Conservation (phyloP, 2,329 filamentous ascomycete genomes). For the Penicillium concentricum region DNA sequence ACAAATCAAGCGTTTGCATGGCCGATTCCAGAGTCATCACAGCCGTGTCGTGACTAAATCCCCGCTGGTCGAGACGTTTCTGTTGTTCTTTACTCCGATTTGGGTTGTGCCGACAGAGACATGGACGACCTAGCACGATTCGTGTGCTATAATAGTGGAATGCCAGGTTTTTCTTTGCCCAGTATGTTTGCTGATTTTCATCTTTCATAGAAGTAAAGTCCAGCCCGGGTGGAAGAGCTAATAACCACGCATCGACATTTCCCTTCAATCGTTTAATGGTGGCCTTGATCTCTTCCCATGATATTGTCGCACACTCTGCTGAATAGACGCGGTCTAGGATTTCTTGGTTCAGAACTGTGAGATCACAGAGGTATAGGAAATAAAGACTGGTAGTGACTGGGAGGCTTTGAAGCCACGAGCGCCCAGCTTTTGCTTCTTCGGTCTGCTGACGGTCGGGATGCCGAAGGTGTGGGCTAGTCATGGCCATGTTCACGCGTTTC, state of each 20-base stretch:
- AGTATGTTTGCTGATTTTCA: neutral
- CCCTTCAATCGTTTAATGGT: neutral
- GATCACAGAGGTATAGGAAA: conserved; percentile 32
- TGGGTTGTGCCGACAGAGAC: conserved; percentile 32
- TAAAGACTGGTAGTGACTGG: conserved; percentile 21
- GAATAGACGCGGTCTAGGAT: conserved; percentile 34
- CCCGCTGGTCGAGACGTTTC: conserved; percentile 9
- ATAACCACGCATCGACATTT: conserved; percentile 8
- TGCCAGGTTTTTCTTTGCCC: conserved; percentile 29
- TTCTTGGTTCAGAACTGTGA: conserved; percentile 30
- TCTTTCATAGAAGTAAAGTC: conserved; percentile 2
- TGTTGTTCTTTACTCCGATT: conserved; percentile 14
- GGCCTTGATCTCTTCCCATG: conserved; percentile 1
- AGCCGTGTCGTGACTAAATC: conserved; percentile 26
- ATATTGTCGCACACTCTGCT: conserved; percentile 10
- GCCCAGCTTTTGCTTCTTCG: neutral
- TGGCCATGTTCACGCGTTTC: conserved; percentile 1
- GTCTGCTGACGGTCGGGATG: neutral
- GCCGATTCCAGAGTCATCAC: conserved; percentile 32
- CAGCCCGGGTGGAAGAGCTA: conserved; percentile 1
- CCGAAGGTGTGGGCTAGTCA: conserved; percentile 7
- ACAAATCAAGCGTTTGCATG: conserved; percentile 33
- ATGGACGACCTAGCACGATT: conserved; percentile 39
- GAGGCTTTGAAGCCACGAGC: conserved; percentile 8
- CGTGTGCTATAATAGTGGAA: conserved; percentile 39